These are phyloP conservation scores for Trametes polyzona DNA, from an alignment of 1,284 basidiomycete species.

Conservation along the genomic window DNA sequence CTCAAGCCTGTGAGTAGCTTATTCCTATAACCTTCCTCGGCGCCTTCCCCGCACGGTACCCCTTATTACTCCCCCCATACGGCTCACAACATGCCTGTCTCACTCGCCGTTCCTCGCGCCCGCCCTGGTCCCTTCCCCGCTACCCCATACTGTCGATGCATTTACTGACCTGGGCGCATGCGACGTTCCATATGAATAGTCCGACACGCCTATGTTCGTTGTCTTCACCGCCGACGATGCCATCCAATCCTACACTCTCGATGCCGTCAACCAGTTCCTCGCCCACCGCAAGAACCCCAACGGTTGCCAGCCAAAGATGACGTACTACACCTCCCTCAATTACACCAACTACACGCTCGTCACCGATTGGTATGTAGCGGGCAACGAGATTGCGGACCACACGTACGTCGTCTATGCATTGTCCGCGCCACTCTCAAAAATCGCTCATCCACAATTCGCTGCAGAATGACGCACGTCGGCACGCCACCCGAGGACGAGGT, in stretches of 20 bases:
- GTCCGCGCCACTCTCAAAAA: not conserved
- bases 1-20: slow-evolving; percentile 55
- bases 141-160: not conserved
- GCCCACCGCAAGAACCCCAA: slow-evolving; percentile 82
- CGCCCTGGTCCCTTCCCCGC: not conserved
- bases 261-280: slow-evolving; percentile 75
- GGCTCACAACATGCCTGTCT: slow-evolving; percentile 8
- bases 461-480: slow-evolving; percentile 83
- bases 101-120: slow-evolving; percentile 5
- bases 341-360: slow-evolving; percentile 83
- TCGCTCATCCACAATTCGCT: slow-evolving; percentile 6
- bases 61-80: not conserved
- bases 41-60: slow-evolving; percentile 4
- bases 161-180: not conserved
- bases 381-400: slow-evolving; percentile 88
- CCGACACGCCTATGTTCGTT: slow-evolving; percentile 71
- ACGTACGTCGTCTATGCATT: slow-evolving; percentile 57
- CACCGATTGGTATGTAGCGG: slow-evolving; percentile 84
- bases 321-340: slow-evolving; percentile 73
- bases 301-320: slow-evolving; percentile 78
- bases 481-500: slow-evolving; percentile 66
- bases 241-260: slow-evolving; percentile 73
- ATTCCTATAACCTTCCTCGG: slow-evolving; percentile 10
- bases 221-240: slow-evolving; percentile 78
- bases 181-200: slow-evolving; percentile 38